Evolutionary conservation across 2,329 filamentous ascomycete species (phyloP).

Genomic region (Coleophoma cylindrospora): DNA sequence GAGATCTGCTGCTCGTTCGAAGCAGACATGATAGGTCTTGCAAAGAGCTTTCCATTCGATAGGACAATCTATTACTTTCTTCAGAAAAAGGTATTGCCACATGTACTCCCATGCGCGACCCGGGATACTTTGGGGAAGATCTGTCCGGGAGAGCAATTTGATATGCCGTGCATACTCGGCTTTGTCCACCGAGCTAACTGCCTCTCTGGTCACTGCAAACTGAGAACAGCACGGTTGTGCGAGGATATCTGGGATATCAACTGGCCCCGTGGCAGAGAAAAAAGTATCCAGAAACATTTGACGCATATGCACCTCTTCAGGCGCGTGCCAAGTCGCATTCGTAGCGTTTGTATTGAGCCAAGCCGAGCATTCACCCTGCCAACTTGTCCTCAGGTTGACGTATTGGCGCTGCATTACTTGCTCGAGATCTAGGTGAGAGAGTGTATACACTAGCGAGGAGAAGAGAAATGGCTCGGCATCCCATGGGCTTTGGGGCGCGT

Average conservation of each 20-base stretch:
- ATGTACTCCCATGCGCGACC: constrained; percentile 31
- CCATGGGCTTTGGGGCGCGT: constrained; percentile 45
- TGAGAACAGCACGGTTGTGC: constrained; percentile 30
- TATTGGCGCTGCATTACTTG: constrained; percentile 42
- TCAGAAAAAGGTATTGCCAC: constrained; percentile 27
- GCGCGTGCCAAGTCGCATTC: neutral
- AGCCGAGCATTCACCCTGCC: constrained; percentile 48
- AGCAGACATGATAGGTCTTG: constrained; percentile 29
- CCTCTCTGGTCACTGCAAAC: constrained; percentile 28
- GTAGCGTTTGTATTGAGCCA: constrained; percentile 37
- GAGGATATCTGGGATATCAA: constrained; percentile 27
- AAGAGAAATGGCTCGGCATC: constrained; percentile 25
- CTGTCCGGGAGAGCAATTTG: constrained; percentile 26
- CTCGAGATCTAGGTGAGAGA: constrained; percentile 26
- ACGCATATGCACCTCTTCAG: neutral
- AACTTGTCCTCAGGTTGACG: constrained; percentile 49
- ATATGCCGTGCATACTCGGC: constrained; percentile 24
- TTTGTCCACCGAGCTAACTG: constrained; percentile 22
- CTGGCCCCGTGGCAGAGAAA: constrained; percentile 14
- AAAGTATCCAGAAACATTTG: neutral
- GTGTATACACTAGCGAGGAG: constrained; percentile 28
- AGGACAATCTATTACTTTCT: constrained; percentile 38
- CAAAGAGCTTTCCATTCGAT: constrained; percentile 29
- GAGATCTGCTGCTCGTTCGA: constrained; percentile 9
- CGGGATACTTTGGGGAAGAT: constrained; percentile 23